Evolutionary conservation across 2,329 filamentous ascomycete species (phyloP), one percentile per base, ranked within the genome.

Genomic region (Cladorrhinum sp.): DNA sequence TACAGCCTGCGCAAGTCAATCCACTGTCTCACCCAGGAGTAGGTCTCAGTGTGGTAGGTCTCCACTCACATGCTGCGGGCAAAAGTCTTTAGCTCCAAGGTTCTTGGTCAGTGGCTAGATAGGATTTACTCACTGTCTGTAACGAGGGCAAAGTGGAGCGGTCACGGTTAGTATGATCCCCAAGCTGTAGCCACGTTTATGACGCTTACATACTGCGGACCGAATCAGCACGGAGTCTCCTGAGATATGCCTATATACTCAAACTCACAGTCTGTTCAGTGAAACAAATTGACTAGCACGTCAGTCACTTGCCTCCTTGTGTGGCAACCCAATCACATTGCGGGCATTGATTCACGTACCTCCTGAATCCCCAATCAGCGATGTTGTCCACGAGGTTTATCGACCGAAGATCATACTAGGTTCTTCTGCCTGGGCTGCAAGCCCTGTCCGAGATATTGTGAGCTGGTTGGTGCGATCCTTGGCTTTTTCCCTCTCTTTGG

Each of bases 291-390:
- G 10, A 12, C 32, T 45, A 13, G 7, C 32, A 38, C 18, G 52
- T 55, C 24, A 55, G 52, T 45, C 41, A 8, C 13, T 7, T n/a
- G 2, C 20, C 41, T 25, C 10, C 8, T 6, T 25, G 10, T 23
- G 13, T 20, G 10, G 20, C 18, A 3, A 25, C 2, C 2, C n/a
- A 23, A n/a, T 6, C 32, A 32, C 12, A 10, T 23, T 20, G 22
- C 18, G 8, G 23, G 24, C 13, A 52, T 52, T 24, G 12, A 20
- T 1, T 36, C 52, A 55, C 52, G 32, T 55, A 55, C 52, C 52
- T 55, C 52, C 52, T 55, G 38, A 25, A 18, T 25, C 16, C n/a
- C 32, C 22, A 6, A 55, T 55, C 52, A 55, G 52, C 13, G 10
- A 32, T 18, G 20, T 55, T 55, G 29, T 55, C 20, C 10, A 45